Conservation (phyloP, 1,284 basidiomycete species). For the Ceratobasidium sp. region DNA sequence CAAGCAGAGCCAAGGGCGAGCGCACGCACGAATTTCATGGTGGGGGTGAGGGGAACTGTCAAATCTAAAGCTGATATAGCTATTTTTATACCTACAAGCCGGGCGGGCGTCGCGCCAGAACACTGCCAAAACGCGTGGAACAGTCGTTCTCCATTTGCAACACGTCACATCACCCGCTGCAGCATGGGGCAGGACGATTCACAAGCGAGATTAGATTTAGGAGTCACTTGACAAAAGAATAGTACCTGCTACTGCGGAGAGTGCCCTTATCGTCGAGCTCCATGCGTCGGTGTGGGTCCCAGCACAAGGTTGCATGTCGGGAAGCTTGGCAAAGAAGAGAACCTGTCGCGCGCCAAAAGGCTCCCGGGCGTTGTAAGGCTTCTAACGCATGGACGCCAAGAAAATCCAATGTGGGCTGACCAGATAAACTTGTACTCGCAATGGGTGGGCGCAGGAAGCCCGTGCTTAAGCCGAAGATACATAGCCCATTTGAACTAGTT, state of each 20-base stretch:
- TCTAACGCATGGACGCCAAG: constrained; percentile 17
- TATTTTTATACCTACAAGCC: neutral
- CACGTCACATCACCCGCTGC: neutral
- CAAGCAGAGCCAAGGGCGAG: constrained; percentile 40
- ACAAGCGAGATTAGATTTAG: constrained; percentile 10
- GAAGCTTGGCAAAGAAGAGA: constrained; percentile 23
- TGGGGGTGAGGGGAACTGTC: neutral
- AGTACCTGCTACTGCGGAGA: neutral
- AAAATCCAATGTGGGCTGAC: neutral
- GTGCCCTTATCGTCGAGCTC: constrained; percentile 6
- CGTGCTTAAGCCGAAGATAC: neutral
- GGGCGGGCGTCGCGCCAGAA: neutral
- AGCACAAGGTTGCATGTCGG: constrained; percentile 26
- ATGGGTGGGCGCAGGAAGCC: neutral
- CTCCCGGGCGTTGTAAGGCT: neutral
- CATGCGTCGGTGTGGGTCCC: constrained; percentile 15
- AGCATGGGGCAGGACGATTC: neutral
- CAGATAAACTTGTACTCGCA: neutral
- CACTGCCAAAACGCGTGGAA: neutral
- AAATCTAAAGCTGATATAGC: neutral
- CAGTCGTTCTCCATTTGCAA: constrained; percentile 1
- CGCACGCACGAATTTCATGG: constrained; percentile 39
- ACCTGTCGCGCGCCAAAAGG: neutral
- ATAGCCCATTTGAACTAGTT: neutral
- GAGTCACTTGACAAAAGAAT: constrained; percentile 17